These are phyloP conservation scores for Parmales sp. DNA, from an alignment of 108 stramenopile genomes.

Conservation along the genomic window DNA sequence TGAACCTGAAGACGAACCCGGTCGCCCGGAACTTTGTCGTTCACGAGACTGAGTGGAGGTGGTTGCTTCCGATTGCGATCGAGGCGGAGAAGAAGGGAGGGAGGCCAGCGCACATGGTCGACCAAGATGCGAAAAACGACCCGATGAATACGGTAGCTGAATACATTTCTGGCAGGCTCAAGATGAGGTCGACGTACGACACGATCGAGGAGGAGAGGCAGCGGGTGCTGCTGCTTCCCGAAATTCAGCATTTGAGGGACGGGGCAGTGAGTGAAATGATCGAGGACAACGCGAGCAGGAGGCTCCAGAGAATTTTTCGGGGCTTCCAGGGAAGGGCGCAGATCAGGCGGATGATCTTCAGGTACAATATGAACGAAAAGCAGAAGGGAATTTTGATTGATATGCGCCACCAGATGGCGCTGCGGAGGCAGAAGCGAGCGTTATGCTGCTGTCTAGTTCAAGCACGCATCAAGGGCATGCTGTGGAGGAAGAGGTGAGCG, in stretches of 20 bases:
- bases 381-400: neutral
- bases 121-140: neutral
- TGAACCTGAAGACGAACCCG: slow-evolving; percentile 5
- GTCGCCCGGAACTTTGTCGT: neutral
- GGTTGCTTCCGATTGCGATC: neutral
- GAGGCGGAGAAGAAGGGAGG: neutral
- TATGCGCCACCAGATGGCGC: neutral
- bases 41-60: slow-evolving; percentile 5
- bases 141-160: slow-evolving; percentile 5
- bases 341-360: slow-evolving; percentile 10
- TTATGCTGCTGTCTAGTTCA: neutral
- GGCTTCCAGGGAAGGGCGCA: slow-evolving; percentile 9
- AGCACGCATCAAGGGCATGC: neutral
- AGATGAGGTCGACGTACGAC: neutral
- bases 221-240: neutral
- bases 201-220: slow-evolving; percentile 9
- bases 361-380: neutral
- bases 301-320: slow-evolving; percentile 4
- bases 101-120: neutral
- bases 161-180: neutral
- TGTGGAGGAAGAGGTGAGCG: neutral
- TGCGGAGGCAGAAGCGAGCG: neutral
- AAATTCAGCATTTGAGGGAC: slow-evolving; percentile 2
- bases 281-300: neutral
- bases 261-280: slow-evolving; percentile 2